A percentile compares a stretch with the other conserved stretches of the same genome.
These are phyloP conservation scores for Marasmius oreades DNA, from an alignment of 1,284 basidiomycete genomes.

Conservation along the genomic window DNA sequence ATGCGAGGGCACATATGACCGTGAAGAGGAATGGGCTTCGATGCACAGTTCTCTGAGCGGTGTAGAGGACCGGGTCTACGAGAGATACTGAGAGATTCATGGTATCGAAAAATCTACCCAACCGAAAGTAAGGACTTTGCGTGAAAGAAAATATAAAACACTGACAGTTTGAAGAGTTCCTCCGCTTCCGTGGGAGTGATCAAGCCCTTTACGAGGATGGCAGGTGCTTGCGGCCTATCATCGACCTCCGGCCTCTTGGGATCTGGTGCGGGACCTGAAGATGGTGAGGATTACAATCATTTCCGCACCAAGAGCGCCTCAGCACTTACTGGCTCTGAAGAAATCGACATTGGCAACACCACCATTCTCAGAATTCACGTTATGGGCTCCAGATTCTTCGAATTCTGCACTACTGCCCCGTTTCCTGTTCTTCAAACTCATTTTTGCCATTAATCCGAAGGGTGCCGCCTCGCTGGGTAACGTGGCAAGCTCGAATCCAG, in stretches of 20 bases:
- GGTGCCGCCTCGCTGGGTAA: constrained; percentile 61
- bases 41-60: constrained; percentile 65
- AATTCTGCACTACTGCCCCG: constrained; percentile 41
- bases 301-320: not conserved
- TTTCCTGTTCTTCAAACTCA: constrained; percentile 48
- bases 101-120: constrained; percentile 62
- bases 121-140: constrained; percentile 9
- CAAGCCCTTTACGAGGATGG: constrained; percentile 67
- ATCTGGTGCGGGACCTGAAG: constrained; percentile 43
- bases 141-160: constrained; percentile 5
- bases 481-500: constrained; percentile 44
- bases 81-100: constrained; percentile 74
- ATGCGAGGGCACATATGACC: constrained; percentile 75
- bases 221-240: constrained; percentile 51
- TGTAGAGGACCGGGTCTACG: constrained; percentile 73
- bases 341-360: constrained; percentile 65
- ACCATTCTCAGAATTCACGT: constrained; percentile 40
- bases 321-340: constrained; percentile 55
- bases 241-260: constrained; percentile 26
- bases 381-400: constrained; percentile 19
- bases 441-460: constrained; percentile 65
- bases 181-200: constrained; percentile 73
- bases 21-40: constrained; percentile 81
- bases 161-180: constrained; percentile 75
- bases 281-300: constrained; percentile 7